Percentiles rank a stretch among this genome's conserved stretches.
Evolutionary conservation across 139 green algal genomes (phyloP).

Genomic region (Chlamydomonas asymmetrica): DNA sequence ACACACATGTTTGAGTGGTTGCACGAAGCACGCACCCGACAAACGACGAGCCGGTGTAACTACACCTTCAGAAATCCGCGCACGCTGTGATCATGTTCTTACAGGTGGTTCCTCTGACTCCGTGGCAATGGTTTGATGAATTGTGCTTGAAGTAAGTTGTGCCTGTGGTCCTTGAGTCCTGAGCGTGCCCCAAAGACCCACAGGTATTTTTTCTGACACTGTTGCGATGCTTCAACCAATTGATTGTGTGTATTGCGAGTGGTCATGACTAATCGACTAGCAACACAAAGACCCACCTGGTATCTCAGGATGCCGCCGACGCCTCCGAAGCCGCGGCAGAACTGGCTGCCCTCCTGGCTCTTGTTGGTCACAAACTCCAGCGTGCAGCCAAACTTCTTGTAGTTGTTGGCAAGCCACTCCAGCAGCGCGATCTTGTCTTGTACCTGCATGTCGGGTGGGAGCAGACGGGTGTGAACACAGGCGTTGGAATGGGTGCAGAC

Average conservation of each 20-base stretch:
- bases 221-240: not conserved
- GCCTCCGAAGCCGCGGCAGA: constrained; percentile 96
- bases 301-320: constrained; percentile 95
- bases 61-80: not conserved
- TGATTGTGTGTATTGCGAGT: not conserved
- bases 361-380: constrained; percentile 98
- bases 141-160: not conserved
- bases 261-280: not conserved
- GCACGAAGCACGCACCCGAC: not conserved
- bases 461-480: no score
- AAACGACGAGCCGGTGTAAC: not conserved
- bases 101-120: constrained; percentile 1
- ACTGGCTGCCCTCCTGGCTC: constrained; percentile 93
- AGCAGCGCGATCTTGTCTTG: constrained; percentile 90
- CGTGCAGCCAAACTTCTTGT: constrained; percentile 98
- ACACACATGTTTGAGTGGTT: not conserved
- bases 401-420: constrained; percentile 97
- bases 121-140: not conserved
- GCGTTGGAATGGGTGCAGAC: no score
- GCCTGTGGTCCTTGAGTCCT: constrained; percentile 20
- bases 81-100: not conserved
- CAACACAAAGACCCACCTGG: constrained; percentile 59
- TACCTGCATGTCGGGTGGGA: no score
- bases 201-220: not conserved
- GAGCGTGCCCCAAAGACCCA: constrained; percentile 21